Conservation (phyloP, 805 yeast genomes). For the Hanseniaspora vineae region DNA sequence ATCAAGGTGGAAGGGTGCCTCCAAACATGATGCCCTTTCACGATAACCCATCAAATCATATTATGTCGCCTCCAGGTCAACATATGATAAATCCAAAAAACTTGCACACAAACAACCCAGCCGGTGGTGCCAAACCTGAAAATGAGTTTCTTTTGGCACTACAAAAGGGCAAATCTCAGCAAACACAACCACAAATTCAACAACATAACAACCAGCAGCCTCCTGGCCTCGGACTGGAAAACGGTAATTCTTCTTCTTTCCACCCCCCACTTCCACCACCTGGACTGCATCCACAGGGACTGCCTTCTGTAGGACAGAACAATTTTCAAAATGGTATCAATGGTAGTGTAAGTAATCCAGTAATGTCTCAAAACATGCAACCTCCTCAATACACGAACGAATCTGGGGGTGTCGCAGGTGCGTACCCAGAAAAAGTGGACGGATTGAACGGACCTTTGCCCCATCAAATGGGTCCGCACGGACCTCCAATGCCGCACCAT, state of each 20-base stretch:
- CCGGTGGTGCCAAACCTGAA: not conserved
- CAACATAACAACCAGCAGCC: not conserved
- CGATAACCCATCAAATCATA: not conserved
- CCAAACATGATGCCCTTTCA: not conserved
- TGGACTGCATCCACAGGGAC: not conserved
- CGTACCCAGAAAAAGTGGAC: slow-evolving; percentile 6
- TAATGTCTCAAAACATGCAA: no score
- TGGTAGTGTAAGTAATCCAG: slow-evolving; percentile 3
- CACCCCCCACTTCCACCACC: not conserved
- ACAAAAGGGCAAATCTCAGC: not conserved
- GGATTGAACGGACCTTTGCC: not conserved
- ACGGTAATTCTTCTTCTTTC: not conserved
- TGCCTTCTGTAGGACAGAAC: no score
- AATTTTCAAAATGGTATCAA: not conserved
- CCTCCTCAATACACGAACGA: no score
- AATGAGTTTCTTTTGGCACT: not conserved
- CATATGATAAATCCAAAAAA: not conserved
- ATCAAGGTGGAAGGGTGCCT: not conserved
- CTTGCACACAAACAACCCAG: not conserved
- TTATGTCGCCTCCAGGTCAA: not conserved
- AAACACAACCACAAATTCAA: not conserved
- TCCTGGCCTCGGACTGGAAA: not conserved
- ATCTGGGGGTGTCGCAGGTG: no score
- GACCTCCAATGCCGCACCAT: slow-evolving; percentile 5
- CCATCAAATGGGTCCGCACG: slow-evolving; percentile 3